Evolutionary conservation across 257 asterid species (phyloP).

Genomic region (Asclepias syriaca): DNA sequence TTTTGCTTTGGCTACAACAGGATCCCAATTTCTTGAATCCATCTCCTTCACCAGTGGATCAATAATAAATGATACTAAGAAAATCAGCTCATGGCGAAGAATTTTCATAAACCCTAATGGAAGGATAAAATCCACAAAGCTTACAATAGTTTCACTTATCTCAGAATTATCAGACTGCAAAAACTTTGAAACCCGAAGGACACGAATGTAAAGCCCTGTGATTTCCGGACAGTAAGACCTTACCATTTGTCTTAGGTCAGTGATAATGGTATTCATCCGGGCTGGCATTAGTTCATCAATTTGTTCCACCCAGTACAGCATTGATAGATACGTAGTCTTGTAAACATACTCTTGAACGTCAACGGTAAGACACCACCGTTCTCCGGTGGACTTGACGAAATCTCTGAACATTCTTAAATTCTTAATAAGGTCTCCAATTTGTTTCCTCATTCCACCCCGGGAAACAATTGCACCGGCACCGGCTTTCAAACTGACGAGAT

Average conservation of each 20-base stretch:
- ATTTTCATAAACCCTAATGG: not conserved
- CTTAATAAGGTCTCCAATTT: not conserved
- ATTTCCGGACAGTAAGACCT: too few relatives aligned
- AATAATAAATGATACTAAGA: not conserved
- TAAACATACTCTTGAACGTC: not conserved
- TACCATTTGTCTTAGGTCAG: too few relatives aligned
- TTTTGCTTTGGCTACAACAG: too few relatives aligned
- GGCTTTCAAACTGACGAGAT: not conserved
- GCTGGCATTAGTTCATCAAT: not conserved
- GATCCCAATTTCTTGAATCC: not conserved
- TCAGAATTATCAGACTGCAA: not conserved
- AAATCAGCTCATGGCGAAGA: not conserved
- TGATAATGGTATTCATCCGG: too few relatives aligned
- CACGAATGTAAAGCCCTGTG: not conserved
- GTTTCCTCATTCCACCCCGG: not conserved
- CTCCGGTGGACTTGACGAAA: not conserved
- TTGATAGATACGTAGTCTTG: not conserved
- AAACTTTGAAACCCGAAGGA: not conserved
- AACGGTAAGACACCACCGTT: not conserved
- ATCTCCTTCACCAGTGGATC: not conserved
- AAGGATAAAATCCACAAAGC: too few relatives aligned
- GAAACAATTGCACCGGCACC: not conserved
- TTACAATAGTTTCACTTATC: not conserved
- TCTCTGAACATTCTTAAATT: not conserved
- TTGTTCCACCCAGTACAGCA: not conserved